Evolutionary conservation across 352 stramenopile species (phyloP).

Genomic region (Peronospora belbahrii): DNA sequence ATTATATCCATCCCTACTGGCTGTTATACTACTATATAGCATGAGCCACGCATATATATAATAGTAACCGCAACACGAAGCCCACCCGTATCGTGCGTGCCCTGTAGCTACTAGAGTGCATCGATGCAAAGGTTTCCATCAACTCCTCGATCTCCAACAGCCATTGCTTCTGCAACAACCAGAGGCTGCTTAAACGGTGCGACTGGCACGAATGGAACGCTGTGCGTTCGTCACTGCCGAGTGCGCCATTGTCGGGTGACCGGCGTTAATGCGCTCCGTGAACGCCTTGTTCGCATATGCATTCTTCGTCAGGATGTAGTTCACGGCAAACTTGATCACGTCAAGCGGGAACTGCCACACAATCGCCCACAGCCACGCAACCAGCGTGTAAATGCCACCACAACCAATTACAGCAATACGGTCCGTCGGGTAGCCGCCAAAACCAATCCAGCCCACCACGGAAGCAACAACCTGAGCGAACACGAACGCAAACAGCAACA

Average conservation of each 20-base stretch:
- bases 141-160: conserved; percentile 3
- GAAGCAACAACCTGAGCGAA: conserved; percentile 59
- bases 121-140: conserved; percentile 8
- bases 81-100: no score
- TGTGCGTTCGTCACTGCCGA: conserved; percentile 50
- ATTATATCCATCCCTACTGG: no score
- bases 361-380: conserved; percentile 62
- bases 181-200: conserved; percentile 40
- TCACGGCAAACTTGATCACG: conserved; percentile 64
- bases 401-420: conserved; percentile 60
- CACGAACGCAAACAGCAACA: conserved; percentile 61
- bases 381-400: conserved; percentile 50
- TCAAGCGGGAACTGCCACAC: conserved; percentile 71
- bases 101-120: no score
- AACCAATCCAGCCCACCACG: conserved; percentile 58
- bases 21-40: no score
- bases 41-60: no score
- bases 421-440: conserved; percentile 56
- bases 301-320: conserved; percentile 55
- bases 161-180: conserved; percentile 2
- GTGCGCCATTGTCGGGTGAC: conserved; percentile 58
- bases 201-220: conserved; percentile 58
- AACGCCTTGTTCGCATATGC: conserved; percentile 60
- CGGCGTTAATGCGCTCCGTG: conserved; percentile 66
- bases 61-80: no score